Evolutionary conservation across 805 yeast species (phyloP), one percentile per base, ranked within the genome.

Genomic region (Nakazawaea molendinolei): DNA sequence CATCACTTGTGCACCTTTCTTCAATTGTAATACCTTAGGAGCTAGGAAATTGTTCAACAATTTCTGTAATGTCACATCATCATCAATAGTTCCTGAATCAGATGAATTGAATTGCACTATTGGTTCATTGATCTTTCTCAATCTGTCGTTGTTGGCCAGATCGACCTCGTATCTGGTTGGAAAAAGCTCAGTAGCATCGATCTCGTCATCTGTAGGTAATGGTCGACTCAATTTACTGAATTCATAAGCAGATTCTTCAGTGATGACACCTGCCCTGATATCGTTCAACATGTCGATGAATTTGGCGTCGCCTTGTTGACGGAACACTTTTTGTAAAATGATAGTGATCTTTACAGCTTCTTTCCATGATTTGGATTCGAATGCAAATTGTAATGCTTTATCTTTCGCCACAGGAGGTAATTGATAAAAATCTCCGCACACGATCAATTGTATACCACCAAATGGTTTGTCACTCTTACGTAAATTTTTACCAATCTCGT

Each of bases 351-450:
- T 58, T 43, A 84, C 73, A 5, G 76, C 63, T 15, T 62, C 58
- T 40, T 65, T 64, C 94, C 94, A 84, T 3, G 78, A 60, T 2
- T 55, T 46, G 20, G 79, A 65, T 44, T 82, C 82, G 57, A 84
- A 84, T 5, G 89, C 79, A 59, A 78, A 83, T 33, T 43, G 60
- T 31, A 39, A 46, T 17, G 43, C 46, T 18, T 53, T 55, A 4
- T 56, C 61, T 14, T 54, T 66, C 10, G 64, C 55, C 6, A 79
- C 86, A 0, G 95, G 95, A 0, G 95, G 95, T 29, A 84, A 56
- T 51, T 84, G 95, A 52, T 74, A 83, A 52, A 84, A 84, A 53
- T 84, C 95, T 5, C 95, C 94, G 60, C 86, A 78, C 12, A 79
- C 70, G 22, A 84, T 69, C 13, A 84, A 49, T 47, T 84, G 95